These are phyloP conservation scores for Ceratocystis destructans DNA, from an alignment of 2,329 filamentous ascomycete genomes.

Conservation along the genomic window DNA sequence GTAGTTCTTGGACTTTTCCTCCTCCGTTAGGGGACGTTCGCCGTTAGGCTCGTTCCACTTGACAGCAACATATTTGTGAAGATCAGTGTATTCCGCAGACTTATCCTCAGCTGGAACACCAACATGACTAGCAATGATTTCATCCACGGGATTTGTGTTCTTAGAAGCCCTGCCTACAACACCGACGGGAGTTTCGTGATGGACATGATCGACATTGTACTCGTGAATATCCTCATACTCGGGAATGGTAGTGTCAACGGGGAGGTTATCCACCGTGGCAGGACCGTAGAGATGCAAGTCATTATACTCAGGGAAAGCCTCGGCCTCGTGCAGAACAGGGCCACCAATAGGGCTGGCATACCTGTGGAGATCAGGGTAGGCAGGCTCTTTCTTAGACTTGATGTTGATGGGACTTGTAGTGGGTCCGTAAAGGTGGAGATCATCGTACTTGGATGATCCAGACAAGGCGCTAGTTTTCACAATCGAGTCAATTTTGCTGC, in stretches of 20 bases:
- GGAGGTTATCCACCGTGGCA: constrained; percentile 28
- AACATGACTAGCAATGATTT: constrained; percentile 26
- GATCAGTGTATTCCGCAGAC: constrained; percentile 13
- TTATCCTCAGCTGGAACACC: constrained; percentile 1
- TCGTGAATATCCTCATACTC: constrained; percentile 30
- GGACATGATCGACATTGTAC: constrained; percentile 27
- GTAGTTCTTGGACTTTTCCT: constrained; percentile 29
- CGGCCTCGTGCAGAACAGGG: constrained; percentile 25
- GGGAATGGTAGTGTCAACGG: constrained; percentile 25
- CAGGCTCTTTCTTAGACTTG: constrained; percentile 25
- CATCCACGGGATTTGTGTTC: constrained; percentile 28
- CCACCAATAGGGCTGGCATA: constrained; percentile 27
- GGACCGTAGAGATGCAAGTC: constrained; percentile 31
- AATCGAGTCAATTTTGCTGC: constrained; percentile 24
- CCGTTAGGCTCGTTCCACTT: constrained; percentile 28
- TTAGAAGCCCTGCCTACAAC: constrained; percentile 8
- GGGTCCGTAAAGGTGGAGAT: constrained; percentile 27
- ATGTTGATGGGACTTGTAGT: constrained; percentile 24
- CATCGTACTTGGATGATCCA: constrained; percentile 26
- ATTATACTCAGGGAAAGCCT: constrained; percentile 27
- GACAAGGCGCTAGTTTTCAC: constrained; percentile 17
- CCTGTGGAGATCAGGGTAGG: constrained; percentile 27
- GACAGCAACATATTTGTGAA: constrained; percentile 25
- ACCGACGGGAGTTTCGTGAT: constrained; percentile 10
- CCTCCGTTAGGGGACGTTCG: constrained; percentile 23